Conservation (phyloP, 192 early-diverging fungal genomes). For the Gryganskiella cystojenkinii region DNA sequence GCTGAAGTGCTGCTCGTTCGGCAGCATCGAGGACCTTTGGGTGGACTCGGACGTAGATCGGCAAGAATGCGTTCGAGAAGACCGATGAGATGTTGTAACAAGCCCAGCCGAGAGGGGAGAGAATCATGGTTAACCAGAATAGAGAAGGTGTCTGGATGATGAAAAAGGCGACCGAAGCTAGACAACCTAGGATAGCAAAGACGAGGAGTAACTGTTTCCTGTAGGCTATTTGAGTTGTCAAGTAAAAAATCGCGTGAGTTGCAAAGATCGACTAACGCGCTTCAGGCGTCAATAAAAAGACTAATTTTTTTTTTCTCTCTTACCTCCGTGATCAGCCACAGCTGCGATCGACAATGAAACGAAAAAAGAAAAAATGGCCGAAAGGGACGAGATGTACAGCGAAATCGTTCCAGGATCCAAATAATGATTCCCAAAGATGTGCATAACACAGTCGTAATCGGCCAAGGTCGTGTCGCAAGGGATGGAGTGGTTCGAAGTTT, state of each 20-base stretch:
- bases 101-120: slow-evolving; percentile 44
- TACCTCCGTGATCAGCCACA: slow-evolving; percentile 56
- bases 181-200: slow-evolving; percentile 49
- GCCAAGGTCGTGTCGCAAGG: slow-evolving; percentile 20
- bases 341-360: slow-evolving; percentile 51
- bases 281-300: slow-evolving; percentile 16
- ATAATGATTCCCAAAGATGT: slow-evolving; percentile 34
- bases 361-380: slow-evolving; percentile 52
- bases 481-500: slow-evolving; percentile 16
- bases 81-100: slow-evolving; percentile 59
- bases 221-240: slow-evolving; percentile 14
- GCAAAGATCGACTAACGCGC: slow-evolving; percentile 15
- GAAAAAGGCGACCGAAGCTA: slow-evolving; percentile 37
- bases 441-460: slow-evolving; percentile 34
- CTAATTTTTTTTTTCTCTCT: slow-evolving; percentile 14
- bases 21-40: slow-evolving; percentile 49
- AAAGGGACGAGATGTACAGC: slow-evolving; percentile 50
- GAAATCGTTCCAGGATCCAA: slow-evolving; percentile 48
- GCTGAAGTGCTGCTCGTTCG: slow-evolving; percentile 2
- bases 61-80: slow-evolving; percentile 66
- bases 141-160: slow-evolving; percentile 16
- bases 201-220: slow-evolving; percentile 27
- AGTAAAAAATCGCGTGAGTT: not conserved
- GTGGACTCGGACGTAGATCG: slow-evolving; percentile 53
- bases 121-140: slow-evolving; percentile 26